Evolutionary conservation across 345 rosid genomes (phyloP).

Genomic region (Hirschfeldia incana): DNA sequence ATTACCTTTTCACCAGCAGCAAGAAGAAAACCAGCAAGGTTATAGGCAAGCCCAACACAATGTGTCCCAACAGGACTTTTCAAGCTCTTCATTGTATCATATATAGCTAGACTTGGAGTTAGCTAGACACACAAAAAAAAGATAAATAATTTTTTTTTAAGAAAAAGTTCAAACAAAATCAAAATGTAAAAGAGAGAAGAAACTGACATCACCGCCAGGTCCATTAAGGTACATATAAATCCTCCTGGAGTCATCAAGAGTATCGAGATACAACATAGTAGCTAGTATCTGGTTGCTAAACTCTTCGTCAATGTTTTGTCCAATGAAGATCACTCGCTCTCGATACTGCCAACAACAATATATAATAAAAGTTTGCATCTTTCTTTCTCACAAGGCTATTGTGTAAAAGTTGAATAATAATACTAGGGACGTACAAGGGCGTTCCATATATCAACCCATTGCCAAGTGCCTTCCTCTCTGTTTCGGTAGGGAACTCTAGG

Average conservation of each 20-base stretch:
- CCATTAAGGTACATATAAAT: slow-evolving; percentile 71
- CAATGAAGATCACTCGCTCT: slow-evolving; percentile 81
- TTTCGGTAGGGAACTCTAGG: slow-evolving; percentile 75
- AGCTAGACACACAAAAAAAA: slow-evolving; percentile 45
- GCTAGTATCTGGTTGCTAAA: slow-evolving; percentile 90
- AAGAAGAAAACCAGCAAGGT: slow-evolving; percentile 83
- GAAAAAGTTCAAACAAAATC: no score
- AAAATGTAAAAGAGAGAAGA: no score
- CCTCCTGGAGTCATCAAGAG: slow-evolving; percentile 65
- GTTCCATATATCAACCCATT: slow-evolving; percentile 89
- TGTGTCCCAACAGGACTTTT: slow-evolving; percentile 78
- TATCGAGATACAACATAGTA: slow-evolving; percentile 91
- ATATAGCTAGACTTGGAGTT: slow-evolving; percentile 78
- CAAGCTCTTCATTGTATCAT: slow-evolving; percentile 86
- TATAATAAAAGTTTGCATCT: background rate
- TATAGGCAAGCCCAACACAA: slow-evolving; percentile 74
- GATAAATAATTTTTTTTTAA: no score
- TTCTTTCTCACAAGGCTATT: slow-evolving; percentile 7
- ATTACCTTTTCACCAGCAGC: slow-evolving; percentile 93
- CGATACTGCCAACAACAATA: slow-evolving; percentile 59
- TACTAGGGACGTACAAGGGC: slow-evolving; percentile 62
- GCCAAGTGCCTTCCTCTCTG: slow-evolving; percentile 82
- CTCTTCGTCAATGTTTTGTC: slow-evolving; percentile 75
- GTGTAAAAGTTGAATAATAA: background rate
- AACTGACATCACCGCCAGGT: slow-evolving; percentile 92